Evolutionary conservation across 768 basidiomycete genomes (phyloP).

Genomic region (Scleroderma bovista): DNA sequence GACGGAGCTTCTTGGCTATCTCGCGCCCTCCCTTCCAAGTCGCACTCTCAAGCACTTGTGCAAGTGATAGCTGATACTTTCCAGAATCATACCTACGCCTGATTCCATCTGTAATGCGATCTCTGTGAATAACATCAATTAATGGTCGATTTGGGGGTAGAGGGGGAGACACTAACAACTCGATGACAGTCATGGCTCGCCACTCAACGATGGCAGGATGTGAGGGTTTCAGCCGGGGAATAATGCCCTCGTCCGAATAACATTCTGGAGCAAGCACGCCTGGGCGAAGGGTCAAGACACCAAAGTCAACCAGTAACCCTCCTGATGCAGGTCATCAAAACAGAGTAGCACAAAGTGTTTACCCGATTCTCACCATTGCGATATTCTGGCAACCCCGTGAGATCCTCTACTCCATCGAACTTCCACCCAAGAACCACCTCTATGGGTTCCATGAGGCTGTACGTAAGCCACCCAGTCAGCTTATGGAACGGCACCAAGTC

Average conservation of each 20-base stretch:
- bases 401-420: slow-evolving; percentile 74
- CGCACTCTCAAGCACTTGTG: slow-evolving; percentile 89
- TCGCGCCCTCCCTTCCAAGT: slow-evolving; percentile 98
- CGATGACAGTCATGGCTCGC: slow-evolving; percentile 93
- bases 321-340: slow-evolving; percentile 38
- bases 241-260: slow-evolving; percentile 28
- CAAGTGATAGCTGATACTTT: slow-evolving; percentile 55
- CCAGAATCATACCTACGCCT: slow-evolving; percentile 51
- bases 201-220: slow-evolving; percentile 94
- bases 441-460: slow-evolving; percentile 81
- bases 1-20: slow-evolving; percentile 76
- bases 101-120: slow-evolving; percentile 71
- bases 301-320: slow-evolving; percentile 82
- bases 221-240: slow-evolving; percentile 64
- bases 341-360: slow-evolving; percentile 1
- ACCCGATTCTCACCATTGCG: slow-evolving; percentile 59
- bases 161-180: slow-evolving; percentile 53
- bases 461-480: slow-evolving; percentile 90
- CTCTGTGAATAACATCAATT: slow-evolving; percentile 40
- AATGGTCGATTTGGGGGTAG: neutral
- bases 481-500: slow-evolving; percentile 94
- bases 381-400: slow-evolving; percentile 95
- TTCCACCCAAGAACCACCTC: slow-evolving; percentile 73
- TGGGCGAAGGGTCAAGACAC: slow-evolving; percentile 66
- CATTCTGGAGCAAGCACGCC: slow-evolving; percentile 46